Conservation (phyloP, 73 alveolate genomes). For the Paramecium pentaurelia region DNA sequence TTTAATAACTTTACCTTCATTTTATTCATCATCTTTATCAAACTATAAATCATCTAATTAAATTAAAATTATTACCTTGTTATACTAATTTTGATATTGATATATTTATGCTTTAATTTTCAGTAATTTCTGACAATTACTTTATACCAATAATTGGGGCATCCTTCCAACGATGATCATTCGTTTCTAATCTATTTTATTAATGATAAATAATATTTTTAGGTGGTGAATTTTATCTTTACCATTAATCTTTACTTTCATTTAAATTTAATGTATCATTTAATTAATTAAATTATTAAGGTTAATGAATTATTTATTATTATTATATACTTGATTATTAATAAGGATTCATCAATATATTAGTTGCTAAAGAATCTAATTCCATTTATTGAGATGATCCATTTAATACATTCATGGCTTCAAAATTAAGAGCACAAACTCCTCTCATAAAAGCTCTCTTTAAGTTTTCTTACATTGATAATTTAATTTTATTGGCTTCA, state of each 20-base stretch:
- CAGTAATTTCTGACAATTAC: constrained; percentile 16
- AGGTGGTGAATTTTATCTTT: not conserved
- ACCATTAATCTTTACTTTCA: not conserved
- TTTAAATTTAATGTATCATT: constrained; percentile 25
- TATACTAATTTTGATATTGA: constrained; percentile 30
- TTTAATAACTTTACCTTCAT: constrained; percentile 46
- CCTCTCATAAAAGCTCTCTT: constrained; percentile 99
- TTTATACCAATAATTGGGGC: constrained; percentile 54
- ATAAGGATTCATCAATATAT: not conserved
- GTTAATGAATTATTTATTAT: not conserved
- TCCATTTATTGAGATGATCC: constrained; percentile 8
- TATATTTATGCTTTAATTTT: constrained; percentile 11
- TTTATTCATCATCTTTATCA: not conserved
- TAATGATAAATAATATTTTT: not conserved
- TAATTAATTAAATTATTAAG: not conserved
- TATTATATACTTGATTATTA: not conserved
- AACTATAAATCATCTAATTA: constrained; percentile 9
- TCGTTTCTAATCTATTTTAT: constrained; percentile 46
- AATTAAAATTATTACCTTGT: not conserved
- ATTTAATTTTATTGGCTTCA: constrained; percentile 74
- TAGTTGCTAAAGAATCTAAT: not conserved
- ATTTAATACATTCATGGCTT: constrained; percentile 95
- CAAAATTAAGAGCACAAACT: constrained; percentile 97
- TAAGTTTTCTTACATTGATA: constrained; percentile 87
- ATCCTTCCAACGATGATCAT: constrained; percentile 62